phyloP scores from a whole-genome alignment of 495 filamentous ascomycete species.

The Durotheca rogersii region DNA sequence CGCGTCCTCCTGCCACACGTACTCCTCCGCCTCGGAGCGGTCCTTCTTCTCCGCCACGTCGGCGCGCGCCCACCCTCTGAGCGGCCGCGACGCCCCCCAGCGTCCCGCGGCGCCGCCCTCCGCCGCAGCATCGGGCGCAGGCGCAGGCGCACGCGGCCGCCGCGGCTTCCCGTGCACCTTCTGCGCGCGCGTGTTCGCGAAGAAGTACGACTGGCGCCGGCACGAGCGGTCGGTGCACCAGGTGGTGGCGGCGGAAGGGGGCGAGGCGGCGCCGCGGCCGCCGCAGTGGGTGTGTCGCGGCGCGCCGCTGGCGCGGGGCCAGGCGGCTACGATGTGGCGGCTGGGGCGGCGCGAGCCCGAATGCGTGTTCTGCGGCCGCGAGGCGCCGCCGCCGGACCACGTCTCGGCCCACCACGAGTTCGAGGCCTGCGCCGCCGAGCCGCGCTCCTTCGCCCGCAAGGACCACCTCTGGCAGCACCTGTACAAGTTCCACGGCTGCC shows the following conservation, averaged over 20 bases:
- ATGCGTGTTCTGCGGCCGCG: slow-evolving; percentile 55
- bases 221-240: slow-evolving; percentile 20
- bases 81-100: too few species aligned
- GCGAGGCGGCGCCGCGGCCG: too few species aligned
- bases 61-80: too few species aligned
- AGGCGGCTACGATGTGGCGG: slow-evolving; percentile 19
- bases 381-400: slow-evolving; percentile 47
- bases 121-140: too few species aligned
- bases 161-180: slow-evolving; percentile 21
- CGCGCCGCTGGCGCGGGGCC: slow-evolving; percentile 6
- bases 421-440: slow-evolving; percentile 52
- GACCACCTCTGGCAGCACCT: slow-evolving; percentile 66
- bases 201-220: slow-evolving; percentile 22
- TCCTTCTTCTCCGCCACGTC: not conserved
- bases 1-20: not conserved
- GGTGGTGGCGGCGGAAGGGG: too few species aligned
- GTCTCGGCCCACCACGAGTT: slow-evolving; percentile 59
- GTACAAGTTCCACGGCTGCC: slow-evolving; percentile 59
- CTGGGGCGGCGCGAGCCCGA: slow-evolving; percentile 35
- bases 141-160: too few species aligned
- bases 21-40: not conserved
- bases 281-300: slow-evolving; percentile 22
- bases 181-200: slow-evolving; percentile 16
- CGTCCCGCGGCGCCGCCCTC: too few species aligned
- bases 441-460: slow-evolving; percentile 61